Evolutionary conservation across 306 rosid genomes (phyloP).

Genomic region (Dicorynia guianensis): DNA sequence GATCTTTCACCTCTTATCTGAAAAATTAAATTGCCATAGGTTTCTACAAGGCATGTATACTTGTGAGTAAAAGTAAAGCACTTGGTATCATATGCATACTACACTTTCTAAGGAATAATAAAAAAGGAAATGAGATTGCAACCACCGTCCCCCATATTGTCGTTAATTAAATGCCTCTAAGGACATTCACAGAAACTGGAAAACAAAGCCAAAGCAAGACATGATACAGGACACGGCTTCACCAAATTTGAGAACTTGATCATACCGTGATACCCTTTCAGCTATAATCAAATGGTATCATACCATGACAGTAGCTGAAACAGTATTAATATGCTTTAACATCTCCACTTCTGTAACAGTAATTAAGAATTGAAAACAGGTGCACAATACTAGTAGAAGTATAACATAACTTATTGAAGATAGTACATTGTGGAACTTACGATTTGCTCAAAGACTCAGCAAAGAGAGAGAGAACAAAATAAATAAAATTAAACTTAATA

Average conservation of each 20-base stretch:
- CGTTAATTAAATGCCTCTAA: constrained; percentile 8
- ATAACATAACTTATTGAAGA: constrained; percentile 11
- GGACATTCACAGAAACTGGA: constrained; percentile 16
- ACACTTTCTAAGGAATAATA: neutral
- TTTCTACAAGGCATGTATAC: neutral
- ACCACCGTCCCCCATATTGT: neutral
- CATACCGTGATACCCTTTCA: neutral
- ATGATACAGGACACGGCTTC: neutral
- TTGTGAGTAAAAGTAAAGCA: neutral
- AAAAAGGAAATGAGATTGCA: constrained; percentile 15
- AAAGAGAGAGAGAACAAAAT: neutral
- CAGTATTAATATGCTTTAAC: constrained; percentile 27
- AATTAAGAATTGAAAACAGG: constrained; percentile 12
- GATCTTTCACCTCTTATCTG: constrained; percentile 1
- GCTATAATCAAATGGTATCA: constrained; percentile 28
- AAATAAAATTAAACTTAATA: neutral
- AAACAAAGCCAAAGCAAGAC: neutral
- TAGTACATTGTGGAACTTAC: neutral
- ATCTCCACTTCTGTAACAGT: constrained; percentile 9
- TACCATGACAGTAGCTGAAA: constrained; percentile 18
- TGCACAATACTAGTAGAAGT: neutral
- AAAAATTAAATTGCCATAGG: constrained; percentile 29
- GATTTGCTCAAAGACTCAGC: neutral
- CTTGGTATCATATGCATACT: neutral
- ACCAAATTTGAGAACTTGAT: constrained; percentile 18